phyloP scores from a whole-genome alignment of 73 alveolate genomes.

The Tetrahymena thermophila region DNA sequence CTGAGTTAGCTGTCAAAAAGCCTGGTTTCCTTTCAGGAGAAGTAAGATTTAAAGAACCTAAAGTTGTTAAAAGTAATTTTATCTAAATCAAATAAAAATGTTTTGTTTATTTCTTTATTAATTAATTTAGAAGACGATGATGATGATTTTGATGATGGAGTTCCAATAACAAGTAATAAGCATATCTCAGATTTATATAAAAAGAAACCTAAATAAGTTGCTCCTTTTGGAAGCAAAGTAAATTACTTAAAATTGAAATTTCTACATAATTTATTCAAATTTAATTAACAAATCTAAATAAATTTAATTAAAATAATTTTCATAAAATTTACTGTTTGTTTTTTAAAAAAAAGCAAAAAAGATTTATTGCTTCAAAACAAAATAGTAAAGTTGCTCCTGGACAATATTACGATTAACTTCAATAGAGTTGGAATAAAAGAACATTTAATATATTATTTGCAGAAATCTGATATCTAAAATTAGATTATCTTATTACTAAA shows the following conservation, averaged over 20 bases:
- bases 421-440: slow-evolving; percentile 26
- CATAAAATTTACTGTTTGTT: too few relatives aligned
- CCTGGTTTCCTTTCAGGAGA: slow-evolving; percentile 24
- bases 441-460: slow-evolving; percentile 36
- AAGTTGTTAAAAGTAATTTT: not conserved
- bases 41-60: not conserved
- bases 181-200: not conserved
- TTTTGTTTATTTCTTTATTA: not conserved
- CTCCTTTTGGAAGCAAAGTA: slow-evolving; percentile 18
- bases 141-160: slow-evolving; percentile 11
- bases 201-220: slow-evolving; percentile 3
- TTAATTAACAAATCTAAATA: too few relatives aligned
- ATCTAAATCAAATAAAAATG: not conserved
- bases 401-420: slow-evolving; percentile 1
- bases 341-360: not conserved
- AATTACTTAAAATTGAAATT: not conserved
- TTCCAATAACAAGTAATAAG: not conserved
- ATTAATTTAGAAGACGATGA: slow-evolving; percentile 14
- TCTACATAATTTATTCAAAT: too few relatives aligned
- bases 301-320: too few relatives aligned
- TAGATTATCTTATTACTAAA: not conserved
- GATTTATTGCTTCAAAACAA: not conserved
- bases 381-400: slow-evolving; percentile 13
- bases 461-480: slow-evolving; percentile 10
- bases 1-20: slow-evolving; percentile 18